Percentiles rank a stretch among this genome's conserved stretches.
Evolutionary conservation across 805 yeast genomes (phyloP).

Genomic region (Cyberlindnera euphorbiae): DNA sequence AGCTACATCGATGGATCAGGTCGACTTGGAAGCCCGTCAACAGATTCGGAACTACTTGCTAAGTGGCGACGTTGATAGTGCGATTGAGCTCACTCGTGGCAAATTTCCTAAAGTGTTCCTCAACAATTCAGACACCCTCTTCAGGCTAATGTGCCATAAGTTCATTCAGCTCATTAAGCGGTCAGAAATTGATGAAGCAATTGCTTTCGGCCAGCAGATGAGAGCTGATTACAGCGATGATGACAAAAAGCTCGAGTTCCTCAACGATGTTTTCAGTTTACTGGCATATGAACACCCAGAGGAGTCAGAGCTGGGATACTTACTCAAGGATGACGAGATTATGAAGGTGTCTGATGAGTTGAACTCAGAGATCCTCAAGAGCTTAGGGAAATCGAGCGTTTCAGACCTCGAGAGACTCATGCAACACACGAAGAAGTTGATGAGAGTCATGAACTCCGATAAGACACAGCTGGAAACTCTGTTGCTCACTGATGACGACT

Average conservation of each 20-base stretch:
- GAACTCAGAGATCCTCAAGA: slow-evolving; percentile 38
- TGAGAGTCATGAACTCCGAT: slow-evolving; percentile 30
- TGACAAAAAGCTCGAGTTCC: slow-evolving; percentile 30
- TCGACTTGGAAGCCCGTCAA: slow-evolving; percentile 38
- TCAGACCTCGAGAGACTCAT: slow-evolving; percentile 41
- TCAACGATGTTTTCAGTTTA: slow-evolving; percentile 45
- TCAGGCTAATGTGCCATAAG: slow-evolving; percentile 40
- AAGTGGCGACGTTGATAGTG: slow-evolving; percentile 35
- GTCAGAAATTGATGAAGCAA: slow-evolving; percentile 28
- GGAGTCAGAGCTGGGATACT: slow-evolving; percentile 33
- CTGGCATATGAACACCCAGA: slow-evolving; percentile 49
- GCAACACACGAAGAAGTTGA: slow-evolving; percentile 35
- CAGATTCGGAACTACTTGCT: slow-evolving; percentile 38
- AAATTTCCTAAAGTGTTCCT: slow-evolving; percentile 37
- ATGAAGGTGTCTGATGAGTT: slow-evolving; percentile 37
- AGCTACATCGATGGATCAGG: slow-evolving; percentile 29
- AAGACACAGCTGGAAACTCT: slow-evolving; percentile 30
- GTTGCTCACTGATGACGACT: slow-evolving; percentile 43
- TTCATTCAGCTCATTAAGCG: slow-evolving; percentile 36
- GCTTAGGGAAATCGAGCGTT: slow-evolving; percentile 37
- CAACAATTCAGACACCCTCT: slow-evolving; percentile 29
- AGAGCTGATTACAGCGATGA: slow-evolving; percentile 29
- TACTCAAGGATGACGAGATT: slow-evolving; percentile 33
- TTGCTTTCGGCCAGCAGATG: slow-evolving; percentile 36
- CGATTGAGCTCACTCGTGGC: slow-evolving; percentile 14